Base-by-base conservation (phyloP, 1,284 basidiomycete species). In the Cutaneotrichosporon cutaneum region DNA sequence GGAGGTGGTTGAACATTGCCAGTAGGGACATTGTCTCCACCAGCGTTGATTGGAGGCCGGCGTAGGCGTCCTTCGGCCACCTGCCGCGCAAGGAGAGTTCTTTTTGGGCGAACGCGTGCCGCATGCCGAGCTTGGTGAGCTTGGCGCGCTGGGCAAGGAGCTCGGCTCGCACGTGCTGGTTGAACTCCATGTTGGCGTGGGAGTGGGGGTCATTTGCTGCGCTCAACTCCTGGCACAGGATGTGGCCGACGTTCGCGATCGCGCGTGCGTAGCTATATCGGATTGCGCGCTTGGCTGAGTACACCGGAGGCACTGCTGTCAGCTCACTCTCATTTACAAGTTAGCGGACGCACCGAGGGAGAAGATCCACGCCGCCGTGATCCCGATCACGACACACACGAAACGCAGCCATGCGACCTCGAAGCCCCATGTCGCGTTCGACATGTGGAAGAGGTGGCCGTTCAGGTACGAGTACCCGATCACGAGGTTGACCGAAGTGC, bases 401-500 rank as follows among this genome's bases (percentile, higher is more conserved):
- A 81, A 77, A 2, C 83, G 73, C 1, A 79, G 67, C 82, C 82
- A 83, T 0, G 79, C 80, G 9, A 82, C 80, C 11, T 74, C 72
- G 76, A 79, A 83, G 0, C 83, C 83, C 68, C 75, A 77, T 7
- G 67, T 64, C 2, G 76, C 72, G 52, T 72, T 66, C 0, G 75
- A 74, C 47, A 80, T 24, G 68, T 77, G 59, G 66, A 72, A 35
- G 62, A 77, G 44, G 63, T 74, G 58, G 24, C 71, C 68, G 65
- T 78, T 72, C 65, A 79, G 66, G 58, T 75, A 78, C 14, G 76
- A 78, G 73, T 87, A 90, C 2, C 89, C 90, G 50, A 90, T 72
- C 0, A 90, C 89, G 73, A 92, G 75, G 33, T 82, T 83, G 16
- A 84, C 77, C 0, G 90, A 92, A 1, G 92, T 86, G 61, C 87